A percentile compares a stretch with the other conserved stretches of the same genome.
Conservation (phyloP, 2,329 filamentous ascomycete genomes). For the Fusarium xyrophilum region DNA sequence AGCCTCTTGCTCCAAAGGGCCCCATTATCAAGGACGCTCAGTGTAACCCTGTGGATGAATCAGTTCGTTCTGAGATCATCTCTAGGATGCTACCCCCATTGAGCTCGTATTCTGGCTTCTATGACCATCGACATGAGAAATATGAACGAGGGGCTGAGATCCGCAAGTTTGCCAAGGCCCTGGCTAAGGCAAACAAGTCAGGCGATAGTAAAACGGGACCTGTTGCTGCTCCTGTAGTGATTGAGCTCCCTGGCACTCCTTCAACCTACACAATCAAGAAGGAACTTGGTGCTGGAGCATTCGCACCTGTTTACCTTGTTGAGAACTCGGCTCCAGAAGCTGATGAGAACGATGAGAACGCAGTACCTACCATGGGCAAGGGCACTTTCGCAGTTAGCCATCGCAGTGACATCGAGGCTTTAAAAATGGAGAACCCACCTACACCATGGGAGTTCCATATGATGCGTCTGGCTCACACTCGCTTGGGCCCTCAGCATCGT, state of each 20-base stretch:
- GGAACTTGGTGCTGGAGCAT: slow-evolving; percentile 91
- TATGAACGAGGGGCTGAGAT: slow-evolving; percentile 77
- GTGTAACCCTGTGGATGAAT: slow-evolving; percentile 89
- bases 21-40: slow-evolving; percentile 82
- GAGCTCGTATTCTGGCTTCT: slow-evolving; percentile 77
- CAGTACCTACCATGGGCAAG: slow-evolving; percentile 63
- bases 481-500: slow-evolving; percentile 74
- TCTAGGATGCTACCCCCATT: slow-evolving; percentile 76
- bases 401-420: slow-evolving; percentile 74
- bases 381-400: slow-evolving; percentile 63
- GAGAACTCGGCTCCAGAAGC: slow-evolving; percentile 69
- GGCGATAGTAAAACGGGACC: slow-evolving; percentile 71
- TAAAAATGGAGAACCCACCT: slow-evolving; percentile 93
- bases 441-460: slow-evolving; percentile 97
- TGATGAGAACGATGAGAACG: slow-evolving; percentile 54
- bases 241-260: slow-evolving; percentile 71
- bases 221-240: slow-evolving; percentile 64
- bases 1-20: slow-evolving; percentile 61
- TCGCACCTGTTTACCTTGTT: slow-evolving; percentile 92
- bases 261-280: slow-evolving; percentile 79
- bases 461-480: slow-evolving; percentile 79
- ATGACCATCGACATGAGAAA: slow-evolving; percentile 69
- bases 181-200: slow-evolving; percentile 62
- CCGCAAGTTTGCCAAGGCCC: slow-evolving; percentile 77
- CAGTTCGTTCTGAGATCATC: slow-evolving; percentile 76